A percentile compares a stretch with the other conserved stretches of the same genome.
These are phyloP conservation scores for Amanita rubescens DNA, from an alignment of 768 basidiomycete species.

Conservation along the genomic window DNA sequence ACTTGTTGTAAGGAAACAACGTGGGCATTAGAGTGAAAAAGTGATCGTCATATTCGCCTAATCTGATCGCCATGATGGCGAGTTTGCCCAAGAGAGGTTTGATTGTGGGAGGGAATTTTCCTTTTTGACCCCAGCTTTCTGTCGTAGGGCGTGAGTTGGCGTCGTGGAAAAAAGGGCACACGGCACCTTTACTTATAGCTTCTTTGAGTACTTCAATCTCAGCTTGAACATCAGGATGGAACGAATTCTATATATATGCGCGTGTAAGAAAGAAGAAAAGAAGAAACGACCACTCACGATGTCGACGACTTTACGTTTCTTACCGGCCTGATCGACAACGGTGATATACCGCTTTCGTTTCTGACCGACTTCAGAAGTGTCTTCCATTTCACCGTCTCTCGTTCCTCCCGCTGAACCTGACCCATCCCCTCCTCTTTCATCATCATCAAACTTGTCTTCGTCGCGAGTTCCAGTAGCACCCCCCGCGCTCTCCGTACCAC, in stretches of 20 bases:
- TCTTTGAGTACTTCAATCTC: constrained; percentile 53
- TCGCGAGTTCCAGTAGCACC: constrained; percentile 10
- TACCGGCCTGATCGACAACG: constrained; percentile 45
- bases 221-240: constrained; percentile 63
- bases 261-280: background rate
- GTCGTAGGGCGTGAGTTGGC: background rate
- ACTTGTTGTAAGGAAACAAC: constrained; percentile 92
- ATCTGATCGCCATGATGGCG: constrained; percentile 68
- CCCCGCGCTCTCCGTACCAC: background rate
- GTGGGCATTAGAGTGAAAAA: constrained; percentile 87
- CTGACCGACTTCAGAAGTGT: constrained; percentile 29
- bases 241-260: constrained; percentile 49
- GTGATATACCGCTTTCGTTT: constrained; percentile 50
- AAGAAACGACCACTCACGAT: constrained; percentile 32
- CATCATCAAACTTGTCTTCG: background rate
- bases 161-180: background rate
- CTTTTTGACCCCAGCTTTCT: constrained; percentile 78
- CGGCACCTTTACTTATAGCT: constrained; percentile 53
- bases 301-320: constrained; percentile 67
- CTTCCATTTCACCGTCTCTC: constrained; percentile 13
- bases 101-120: constrained; percentile 81
- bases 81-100: constrained; percentile 67
- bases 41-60: constrained; percentile 88
- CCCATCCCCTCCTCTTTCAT: constrained; percentile 23
- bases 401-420: constrained; percentile 20